Conservation (phyloP, 225 moss, liverwort and hornwort species). For the Bryum argenteum region DNA sequence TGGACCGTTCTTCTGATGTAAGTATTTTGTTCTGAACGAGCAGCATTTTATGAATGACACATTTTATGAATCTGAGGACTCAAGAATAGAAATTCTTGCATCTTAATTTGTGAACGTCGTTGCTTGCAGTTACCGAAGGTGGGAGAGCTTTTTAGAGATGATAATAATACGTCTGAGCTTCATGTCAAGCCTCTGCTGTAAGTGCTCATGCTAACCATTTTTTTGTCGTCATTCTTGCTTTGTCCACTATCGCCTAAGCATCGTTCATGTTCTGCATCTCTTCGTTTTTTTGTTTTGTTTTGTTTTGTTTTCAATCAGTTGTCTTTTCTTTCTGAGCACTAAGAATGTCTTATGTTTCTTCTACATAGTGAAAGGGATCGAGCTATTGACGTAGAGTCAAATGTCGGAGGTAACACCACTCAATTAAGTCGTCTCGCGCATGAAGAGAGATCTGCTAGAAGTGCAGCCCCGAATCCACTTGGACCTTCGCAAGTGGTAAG, state of each 20-base stretch:
- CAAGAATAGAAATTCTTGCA: background rate
- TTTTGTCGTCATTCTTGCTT: background rate
- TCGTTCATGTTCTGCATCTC: background rate
- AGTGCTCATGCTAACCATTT: slow-evolving; percentile 25
- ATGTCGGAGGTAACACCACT: slow-evolving; percentile 28
- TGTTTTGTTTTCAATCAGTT: background rate
- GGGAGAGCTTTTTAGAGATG: slow-evolving; percentile 41
- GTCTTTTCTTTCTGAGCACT: background rate
- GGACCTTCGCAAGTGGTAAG: slow-evolving; percentile 25
- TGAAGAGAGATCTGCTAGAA: slow-evolving; percentile 25
- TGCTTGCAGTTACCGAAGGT: slow-evolving; percentile 49
- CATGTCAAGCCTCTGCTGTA: slow-evolving; percentile 71
- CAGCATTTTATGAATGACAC: background rate
- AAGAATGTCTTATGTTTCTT: background rate
- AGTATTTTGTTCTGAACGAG: slow-evolving; percentile 13
- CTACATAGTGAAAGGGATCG: slow-evolving; percentile 57
- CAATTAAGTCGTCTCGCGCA: slow-evolving; percentile 26
- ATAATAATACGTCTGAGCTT: slow-evolving; percentile 32
- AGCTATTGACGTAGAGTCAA: slow-evolving; percentile 60
- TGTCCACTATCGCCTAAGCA: background rate
- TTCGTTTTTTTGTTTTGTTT: no score
- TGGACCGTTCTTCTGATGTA: slow-evolving; percentile 64
- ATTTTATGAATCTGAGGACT: background rate
- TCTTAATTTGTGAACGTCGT: background rate
- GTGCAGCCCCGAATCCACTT: slow-evolving; percentile 8